Percentiles rank a stretch among this genome's conserved stretches.
Evolutionary conservation across 495 filamentous ascomycete species (phyloP).

Genomic region (Aspergillus panamensis): DNA sequence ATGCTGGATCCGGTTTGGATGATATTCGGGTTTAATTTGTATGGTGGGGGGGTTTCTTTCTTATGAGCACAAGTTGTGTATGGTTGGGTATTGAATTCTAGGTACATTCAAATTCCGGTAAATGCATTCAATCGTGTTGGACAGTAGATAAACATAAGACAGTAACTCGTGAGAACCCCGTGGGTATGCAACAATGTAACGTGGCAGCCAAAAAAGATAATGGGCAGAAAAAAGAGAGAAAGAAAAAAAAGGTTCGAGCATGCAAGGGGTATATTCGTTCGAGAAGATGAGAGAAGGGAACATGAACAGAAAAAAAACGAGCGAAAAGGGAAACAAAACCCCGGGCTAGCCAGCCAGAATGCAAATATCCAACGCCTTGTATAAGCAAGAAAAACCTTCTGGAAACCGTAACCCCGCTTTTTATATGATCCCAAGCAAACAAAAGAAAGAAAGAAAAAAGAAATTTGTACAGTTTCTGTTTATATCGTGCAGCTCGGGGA

Average conservation of each 20-base stretch:
- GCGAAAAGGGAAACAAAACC: neutral
- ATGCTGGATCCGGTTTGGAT: too few relatives aligned
- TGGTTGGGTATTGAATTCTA: neutral
- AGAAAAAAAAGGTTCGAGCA: neutral
- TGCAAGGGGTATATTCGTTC: constrained; percentile 1
- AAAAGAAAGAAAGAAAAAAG: neutral
- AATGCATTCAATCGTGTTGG: neutral
- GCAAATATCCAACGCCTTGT: neutral
- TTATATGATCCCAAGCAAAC: neutral
- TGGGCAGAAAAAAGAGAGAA: neutral
- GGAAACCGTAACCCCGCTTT: neutral
- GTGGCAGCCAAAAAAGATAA: neutral
- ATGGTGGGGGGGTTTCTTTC: too few relatives aligned
- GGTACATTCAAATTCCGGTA: neutral
- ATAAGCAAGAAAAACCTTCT: neutral
- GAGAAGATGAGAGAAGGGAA: neutral
- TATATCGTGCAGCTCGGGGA: neutral
- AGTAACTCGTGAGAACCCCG: neutral
- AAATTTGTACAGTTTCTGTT: neutral
- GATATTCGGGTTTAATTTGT: too few relatives aligned
- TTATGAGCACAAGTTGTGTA: neutral
- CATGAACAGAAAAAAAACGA: neutral
- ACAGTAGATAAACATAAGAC: neutral
- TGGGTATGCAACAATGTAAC: constrained; percentile 1
- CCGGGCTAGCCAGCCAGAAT: neutral